phyloP scores from a whole-genome alignment of 2,329 filamentous ascomycete species.

The Epichloe aotearoae region DNA sequence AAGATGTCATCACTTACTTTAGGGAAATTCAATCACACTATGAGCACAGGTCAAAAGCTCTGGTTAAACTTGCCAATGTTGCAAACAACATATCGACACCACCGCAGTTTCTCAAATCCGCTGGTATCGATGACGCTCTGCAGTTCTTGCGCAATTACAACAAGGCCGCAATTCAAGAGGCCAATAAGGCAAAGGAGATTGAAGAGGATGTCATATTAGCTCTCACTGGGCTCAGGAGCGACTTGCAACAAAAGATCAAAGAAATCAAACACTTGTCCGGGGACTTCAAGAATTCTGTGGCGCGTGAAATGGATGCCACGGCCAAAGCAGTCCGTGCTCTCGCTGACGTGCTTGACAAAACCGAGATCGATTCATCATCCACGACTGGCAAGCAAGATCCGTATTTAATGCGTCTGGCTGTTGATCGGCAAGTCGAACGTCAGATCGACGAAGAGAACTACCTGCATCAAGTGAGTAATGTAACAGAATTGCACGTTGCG shows the following conservation, averaged over 20 bases:
- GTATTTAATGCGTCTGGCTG: constrained; percentile 71
- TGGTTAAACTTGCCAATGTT: constrained; percentile 71
- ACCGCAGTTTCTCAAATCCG: constrained; percentile 60
- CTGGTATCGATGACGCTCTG: constrained; percentile 78
- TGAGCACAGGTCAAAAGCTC: constrained; percentile 69
- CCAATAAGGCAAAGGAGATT: constrained; percentile 80
- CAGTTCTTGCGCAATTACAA: constrained; percentile 73
- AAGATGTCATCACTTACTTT: constrained; percentile 89
- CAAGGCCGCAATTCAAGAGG: constrained; percentile 63
- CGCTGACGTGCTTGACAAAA: constrained; percentile 69
- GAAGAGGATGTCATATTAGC: constrained; percentile 85
- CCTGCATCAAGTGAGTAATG: constrained; percentile 59
- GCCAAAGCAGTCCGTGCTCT: constrained; percentile 64
- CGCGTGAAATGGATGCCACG: constrained; percentile 85
- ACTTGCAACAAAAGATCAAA: constrained; percentile 92
- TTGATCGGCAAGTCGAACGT: constrained; percentile 80
- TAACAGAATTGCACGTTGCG: background rate
- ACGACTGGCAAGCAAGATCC: constrained; percentile 83
- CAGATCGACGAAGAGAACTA: constrained; percentile 98
- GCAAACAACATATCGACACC: constrained; percentile 70
- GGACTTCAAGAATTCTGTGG: constrained; percentile 94
- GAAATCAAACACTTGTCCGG: constrained; percentile 89
- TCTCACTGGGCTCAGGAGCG: constrained; percentile 70
- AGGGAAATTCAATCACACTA: constrained; percentile 83
- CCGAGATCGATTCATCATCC: constrained; percentile 59